Evolutionary conservation across 768 basidiomycete genomes (phyloP), one percentile per base, ranked within the genome.

Genomic region (Tricholoma bakamatsutake): DNA sequence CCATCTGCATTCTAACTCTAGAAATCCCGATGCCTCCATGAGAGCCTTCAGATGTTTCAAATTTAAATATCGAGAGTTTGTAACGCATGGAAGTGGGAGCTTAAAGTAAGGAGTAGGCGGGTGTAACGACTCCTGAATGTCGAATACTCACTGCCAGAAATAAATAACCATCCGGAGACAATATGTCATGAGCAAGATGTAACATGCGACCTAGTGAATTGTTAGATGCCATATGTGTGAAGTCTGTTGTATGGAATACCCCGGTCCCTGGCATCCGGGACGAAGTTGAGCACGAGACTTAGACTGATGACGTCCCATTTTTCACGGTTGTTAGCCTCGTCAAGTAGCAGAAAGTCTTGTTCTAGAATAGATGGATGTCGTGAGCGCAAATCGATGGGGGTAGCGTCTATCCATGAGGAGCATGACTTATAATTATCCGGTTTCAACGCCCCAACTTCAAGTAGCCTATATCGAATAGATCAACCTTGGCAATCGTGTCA

Each of bases 231-330:
- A 9, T 35, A 18, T 21, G n/a, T 30, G n/a, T 48, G 4, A n/a
- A 8, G 50, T 33, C 15, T 39, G 31, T 27, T 50, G 37, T 4
- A 28, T 3, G 45, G 24, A 72, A 52, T 56, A 90, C 93, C 93
- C 83, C 94, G 75, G 53, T 90, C 85, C 48, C 72, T 72, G 0
- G 88, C 75, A 27, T 83, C 78, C 21, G 90, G 85, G 1, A 93
- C 89, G 64, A 95, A 97, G 65, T 97, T 97, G 3, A 97, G 70
- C 4, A 97, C 94, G 34, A 97, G 72, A 63, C 92, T 93, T 24
- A 95, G 81, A 67, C 90, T 92, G 55, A 96, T 79, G 17, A 85
- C 64, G 61, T 92, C 86, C 88, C 92, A 97, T 61, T 74, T 74
- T 57, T 71, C 77, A 9, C 65, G 64, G 63, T 88, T 71, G 59